Percentiles rank a stretch among this genome's conserved stretches.
Evolutionary conservation across 2,329 filamentous ascomycete genomes (phyloP).

Genomic region (Alternaria sp.): DNA sequence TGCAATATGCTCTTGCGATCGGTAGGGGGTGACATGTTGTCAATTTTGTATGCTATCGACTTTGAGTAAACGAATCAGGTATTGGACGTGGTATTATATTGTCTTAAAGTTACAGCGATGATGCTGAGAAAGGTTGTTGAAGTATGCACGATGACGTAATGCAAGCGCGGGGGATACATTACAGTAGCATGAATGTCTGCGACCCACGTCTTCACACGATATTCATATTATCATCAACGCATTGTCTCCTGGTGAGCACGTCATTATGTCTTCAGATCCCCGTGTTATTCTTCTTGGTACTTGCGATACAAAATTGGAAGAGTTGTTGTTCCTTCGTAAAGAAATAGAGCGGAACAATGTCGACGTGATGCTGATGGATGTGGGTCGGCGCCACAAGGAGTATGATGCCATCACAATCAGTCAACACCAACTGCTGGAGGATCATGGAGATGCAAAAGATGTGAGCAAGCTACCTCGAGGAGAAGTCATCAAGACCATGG

Average conservation of each 20-base stretch:
- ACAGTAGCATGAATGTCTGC: not conserved
- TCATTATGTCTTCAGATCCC: slow-evolving; percentile 17
- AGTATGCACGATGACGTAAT: slow-evolving; percentile 22
- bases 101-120: not conserved
- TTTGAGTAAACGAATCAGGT: not conserved
- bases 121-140: not conserved
- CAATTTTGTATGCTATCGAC: not conserved
- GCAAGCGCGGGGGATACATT: slow-evolving; percentile 3
- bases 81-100: not conserved
- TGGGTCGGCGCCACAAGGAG: slow-evolving; percentile 58
- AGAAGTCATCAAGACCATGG: slow-evolving; percentile 66
- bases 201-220: not conserved
- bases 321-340: slow-evolving; percentile 64
- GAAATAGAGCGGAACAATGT: slow-evolving; percentile 51
- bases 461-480: slow-evolving; percentile 57
- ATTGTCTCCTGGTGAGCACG: not conserved
- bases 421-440: slow-evolving; percentile 54
- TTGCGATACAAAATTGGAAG: slow-evolving; percentile 70
- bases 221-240: not conserved
- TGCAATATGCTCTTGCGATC: slow-evolving; percentile 64
- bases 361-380: slow-evolving; percentile 62
- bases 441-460: slow-evolving; percentile 37
- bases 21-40: slow-evolving; percentile 64
- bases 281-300: slow-evolving; percentile 67
- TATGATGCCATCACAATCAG: slow-evolving; percentile 59